Percentiles rank a stretch among this genome's conserved stretches.
phyloP scores from a whole-genome alignment of 768 basidiomycete species.

The Suillus discolor region DNA sequence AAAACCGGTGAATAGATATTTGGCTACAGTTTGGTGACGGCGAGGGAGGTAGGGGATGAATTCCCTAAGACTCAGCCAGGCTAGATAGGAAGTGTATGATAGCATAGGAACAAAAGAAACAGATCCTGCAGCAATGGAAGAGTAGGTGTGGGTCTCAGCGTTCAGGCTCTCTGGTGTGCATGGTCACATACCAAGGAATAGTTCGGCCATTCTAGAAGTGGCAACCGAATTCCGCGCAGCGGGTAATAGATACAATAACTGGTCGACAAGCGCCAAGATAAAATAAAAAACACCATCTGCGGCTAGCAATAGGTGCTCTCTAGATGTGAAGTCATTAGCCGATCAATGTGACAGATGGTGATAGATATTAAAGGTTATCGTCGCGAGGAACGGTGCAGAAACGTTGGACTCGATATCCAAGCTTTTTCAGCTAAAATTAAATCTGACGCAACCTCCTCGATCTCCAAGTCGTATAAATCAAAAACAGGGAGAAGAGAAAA shows the following conservation, averaged over 20 bases:
- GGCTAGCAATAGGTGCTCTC: constrained; percentile 59
- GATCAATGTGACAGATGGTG: neutral
- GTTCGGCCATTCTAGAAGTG: constrained; percentile 57
- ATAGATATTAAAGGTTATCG: neutral
- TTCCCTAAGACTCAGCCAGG: constrained; percentile 53
- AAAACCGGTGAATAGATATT: constrained; percentile 49
- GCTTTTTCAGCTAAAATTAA: neutral
- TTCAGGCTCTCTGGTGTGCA: neutral
- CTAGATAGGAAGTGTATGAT: constrained; percentile 63
- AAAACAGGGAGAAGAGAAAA: constrained; percentile 57
- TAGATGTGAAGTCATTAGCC: constrained; percentile 24
- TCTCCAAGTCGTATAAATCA: constrained; percentile 52
- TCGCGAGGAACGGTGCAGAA: constrained; percentile 15
- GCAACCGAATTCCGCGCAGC: constrained; percentile 46
- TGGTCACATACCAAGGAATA: constrained; percentile 56
- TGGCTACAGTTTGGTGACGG: constrained; percentile 46
- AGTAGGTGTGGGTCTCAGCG: neutral
- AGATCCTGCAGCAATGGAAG: constrained; percentile 35
- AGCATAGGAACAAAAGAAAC: constrained; percentile 68
- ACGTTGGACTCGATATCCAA: neutral
- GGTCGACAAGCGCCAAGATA: constrained; percentile 58
- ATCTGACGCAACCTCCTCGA: constrained; percentile 48
- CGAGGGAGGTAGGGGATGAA: constrained; percentile 56
- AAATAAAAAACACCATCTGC: constrained; percentile 67
- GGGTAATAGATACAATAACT: constrained; percentile 58